phyloP scores from a whole-genome alignment of 768 basidiomycete genomes.

The Kwoniella newhampshirensis region DNA sequence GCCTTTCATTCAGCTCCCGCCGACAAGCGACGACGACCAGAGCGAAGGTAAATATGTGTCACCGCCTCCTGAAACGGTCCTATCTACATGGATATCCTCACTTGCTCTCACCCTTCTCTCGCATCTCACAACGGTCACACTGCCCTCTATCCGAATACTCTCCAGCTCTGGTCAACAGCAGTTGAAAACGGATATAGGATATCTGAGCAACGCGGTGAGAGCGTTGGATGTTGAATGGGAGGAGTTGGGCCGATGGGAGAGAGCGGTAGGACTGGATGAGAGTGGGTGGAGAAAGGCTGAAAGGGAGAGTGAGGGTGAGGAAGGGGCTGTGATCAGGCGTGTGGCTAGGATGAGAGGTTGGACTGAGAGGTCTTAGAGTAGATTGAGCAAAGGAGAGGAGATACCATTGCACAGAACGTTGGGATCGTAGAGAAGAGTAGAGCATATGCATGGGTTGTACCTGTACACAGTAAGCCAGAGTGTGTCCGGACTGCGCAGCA shows the following conservation, averaged over 20 bases:
- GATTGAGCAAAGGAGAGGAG: too few relatives aligned
- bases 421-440: too few relatives aligned
- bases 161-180: constrained; percentile 73
- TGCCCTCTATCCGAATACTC: constrained; percentile 70
- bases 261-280: constrained; percentile 60
- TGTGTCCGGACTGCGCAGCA: too few relatives aligned
- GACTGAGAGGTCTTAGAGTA: too few relatives aligned
- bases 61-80: constrained; percentile 72
- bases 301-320: constrained; percentile 14
- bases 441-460: too few relatives aligned
- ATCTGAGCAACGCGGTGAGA: constrained; percentile 83
- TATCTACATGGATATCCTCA: constrained; percentile 87
- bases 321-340: constrained; percentile 12
- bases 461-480: too few relatives aligned
- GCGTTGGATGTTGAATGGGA: constrained; percentile 85
- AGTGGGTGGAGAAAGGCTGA: constrained; percentile 43
- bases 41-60: constrained; percentile 45
- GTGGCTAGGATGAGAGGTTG: constrained; percentile 29
- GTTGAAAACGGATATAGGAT: constrained; percentile 79
- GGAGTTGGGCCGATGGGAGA: constrained; percentile 77
- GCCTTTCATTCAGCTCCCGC: constrained; percentile 58
- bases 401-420: too few relatives aligned
- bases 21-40: not conserved
- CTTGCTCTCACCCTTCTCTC: constrained; percentile 77
- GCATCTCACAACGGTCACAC: constrained; percentile 66